Percentiles rank a stretch among this genome's conserved stretches.
These are phyloP conservation scores for Albatrellus ellisii DNA, from an alignment of 768 basidiomycete species.

Conservation along the genomic window DNA sequence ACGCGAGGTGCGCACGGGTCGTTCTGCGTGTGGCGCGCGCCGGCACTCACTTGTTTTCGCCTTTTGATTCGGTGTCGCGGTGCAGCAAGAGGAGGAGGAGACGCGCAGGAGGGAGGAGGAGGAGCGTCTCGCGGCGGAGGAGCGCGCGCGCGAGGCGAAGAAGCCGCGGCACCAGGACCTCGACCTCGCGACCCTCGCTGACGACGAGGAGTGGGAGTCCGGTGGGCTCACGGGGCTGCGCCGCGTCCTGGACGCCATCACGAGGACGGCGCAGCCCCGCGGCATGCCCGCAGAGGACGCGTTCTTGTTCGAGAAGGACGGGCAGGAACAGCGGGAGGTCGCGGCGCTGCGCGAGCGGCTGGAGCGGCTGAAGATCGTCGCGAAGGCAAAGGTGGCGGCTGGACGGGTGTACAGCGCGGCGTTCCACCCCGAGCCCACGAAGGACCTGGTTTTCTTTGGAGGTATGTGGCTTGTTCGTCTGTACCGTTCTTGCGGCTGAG, in stretches of 20 bases:
- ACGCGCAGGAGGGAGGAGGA: constrained; percentile 44
- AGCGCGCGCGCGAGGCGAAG: constrained; percentile 47
- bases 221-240: constrained; percentile 36
- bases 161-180: constrained; percentile 58
- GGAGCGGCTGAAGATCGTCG: constrained; percentile 44
- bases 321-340: constrained; percentile 34
- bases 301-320: constrained; percentile 34
- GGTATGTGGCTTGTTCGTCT: constrained; percentile 26
- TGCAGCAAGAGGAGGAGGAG: constrained; percentile 37
- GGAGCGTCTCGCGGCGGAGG: constrained; percentile 45
- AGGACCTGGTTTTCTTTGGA: constrained; percentile 82
- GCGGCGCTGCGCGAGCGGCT: constrained; percentile 41
- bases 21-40: neutral
- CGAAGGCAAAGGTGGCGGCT: constrained; percentile 70
- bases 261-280: constrained; percentile 24
- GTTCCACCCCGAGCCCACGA: constrained; percentile 69
- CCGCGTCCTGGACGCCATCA: constrained; percentile 27
- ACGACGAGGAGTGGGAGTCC: constrained; percentile 30
- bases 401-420: constrained; percentile 65
- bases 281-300: constrained; percentile 34
- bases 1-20: constrained; percentile 38
- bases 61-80: neutral
- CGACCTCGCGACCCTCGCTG: constrained; percentile 35
- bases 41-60: neutral
- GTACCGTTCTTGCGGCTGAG: neutral